Percentiles rank a stretch among this genome's conserved stretches.
phyloP scores from a whole-genome alignment of 371 early-diverging fungal genomes.

The Mucor circinelloides region DNA sequence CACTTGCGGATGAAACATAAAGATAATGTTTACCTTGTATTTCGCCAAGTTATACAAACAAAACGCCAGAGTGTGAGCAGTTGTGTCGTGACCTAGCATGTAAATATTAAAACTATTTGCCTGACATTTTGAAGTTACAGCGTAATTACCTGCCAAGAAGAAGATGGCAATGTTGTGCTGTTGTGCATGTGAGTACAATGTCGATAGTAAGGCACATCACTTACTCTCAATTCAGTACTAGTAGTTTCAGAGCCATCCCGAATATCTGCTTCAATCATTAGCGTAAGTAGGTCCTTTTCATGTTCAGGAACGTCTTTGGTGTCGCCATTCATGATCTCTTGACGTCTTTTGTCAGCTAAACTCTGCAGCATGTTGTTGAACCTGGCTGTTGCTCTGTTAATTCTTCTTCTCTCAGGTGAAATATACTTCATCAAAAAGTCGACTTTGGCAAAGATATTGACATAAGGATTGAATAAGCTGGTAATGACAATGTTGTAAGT shows the following conservation, averaged over 20 bases:
- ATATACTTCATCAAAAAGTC: conserved; percentile 12
- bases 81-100: conserved; percentile 10
- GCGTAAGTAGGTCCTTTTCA: conserved; percentile 18
- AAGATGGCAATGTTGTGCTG: conserved; percentile 20
- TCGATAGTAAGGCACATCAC: neutral
- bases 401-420: conserved; percentile 10
- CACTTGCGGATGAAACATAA: neutral
- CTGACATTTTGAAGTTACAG: neutral
- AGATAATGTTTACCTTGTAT: conserved; percentile 11
- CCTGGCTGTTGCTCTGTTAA: neutral
- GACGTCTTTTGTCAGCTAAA: conserved; percentile 5
- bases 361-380: conserved; percentile 18
- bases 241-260: conserved; percentile 20
- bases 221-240: conserved; percentile 22
- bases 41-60: conserved; percentile 27
- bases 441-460: conserved; percentile 5
- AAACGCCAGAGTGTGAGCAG: conserved; percentile 31
- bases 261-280: conserved; percentile 17
- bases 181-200: neutral
- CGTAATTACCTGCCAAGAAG: conserved; percentile 17
- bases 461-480: conserved; percentile 18
- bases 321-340: conserved; percentile 7
- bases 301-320: conserved; percentile 27
- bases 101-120: neutral
- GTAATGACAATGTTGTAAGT: conserved; percentile 23